These are phyloP conservation scores for Ensete glaucum DNA, from an alignment of 176 grass and related monocot species.

Conservation along the genomic window DNA sequence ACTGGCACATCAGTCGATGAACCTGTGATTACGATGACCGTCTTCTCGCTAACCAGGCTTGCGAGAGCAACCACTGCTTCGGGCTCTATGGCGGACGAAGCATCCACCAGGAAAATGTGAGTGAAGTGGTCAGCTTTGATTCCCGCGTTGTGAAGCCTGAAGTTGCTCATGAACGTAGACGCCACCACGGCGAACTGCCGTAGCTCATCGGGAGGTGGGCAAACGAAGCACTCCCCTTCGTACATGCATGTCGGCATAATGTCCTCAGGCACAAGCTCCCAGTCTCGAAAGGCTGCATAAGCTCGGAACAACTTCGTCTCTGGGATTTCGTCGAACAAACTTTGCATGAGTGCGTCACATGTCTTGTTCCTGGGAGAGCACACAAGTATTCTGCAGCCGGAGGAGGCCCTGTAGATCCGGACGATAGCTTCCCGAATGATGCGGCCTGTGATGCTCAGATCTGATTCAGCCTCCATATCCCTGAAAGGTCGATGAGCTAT, in stretches of 20 bases:
- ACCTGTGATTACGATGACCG: conserved; percentile 21
- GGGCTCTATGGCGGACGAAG: conserved; percentile 23
- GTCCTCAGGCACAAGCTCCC: conserved; percentile 21
- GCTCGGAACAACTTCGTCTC: conserved; percentile 23
- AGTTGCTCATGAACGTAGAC: conserved; percentile 25
- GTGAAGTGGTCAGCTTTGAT: conserved; percentile 29
- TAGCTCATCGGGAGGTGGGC: conserved; percentile 8
- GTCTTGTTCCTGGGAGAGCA: conserved; percentile 26
- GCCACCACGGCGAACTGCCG: conserved; percentile 18
- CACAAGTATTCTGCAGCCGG: conserved; percentile 16
- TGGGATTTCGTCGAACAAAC: not conserved
- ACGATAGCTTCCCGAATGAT: conserved; percentile 17
- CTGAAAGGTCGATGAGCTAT: not conserved
- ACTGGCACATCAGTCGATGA: not conserved
- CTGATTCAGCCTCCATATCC: no score
- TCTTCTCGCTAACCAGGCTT: conserved; percentile 20
- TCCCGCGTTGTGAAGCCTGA: conserved; percentile 20
- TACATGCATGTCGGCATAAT: conserved; percentile 10
- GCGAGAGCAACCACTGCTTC: conserved; percentile 22
- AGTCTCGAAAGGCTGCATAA: conserved; percentile 33
- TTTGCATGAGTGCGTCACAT: conserved; percentile 12
- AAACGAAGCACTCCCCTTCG: conserved; percentile 24
- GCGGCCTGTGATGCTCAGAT: not conserved
- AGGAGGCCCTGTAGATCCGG: conserved; percentile 1
- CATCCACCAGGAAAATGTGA: conserved; percentile 32